Base-by-base conservation (phyloP, 1,284 basidiomycete species). In the Rhodotorula sp. region DNA sequence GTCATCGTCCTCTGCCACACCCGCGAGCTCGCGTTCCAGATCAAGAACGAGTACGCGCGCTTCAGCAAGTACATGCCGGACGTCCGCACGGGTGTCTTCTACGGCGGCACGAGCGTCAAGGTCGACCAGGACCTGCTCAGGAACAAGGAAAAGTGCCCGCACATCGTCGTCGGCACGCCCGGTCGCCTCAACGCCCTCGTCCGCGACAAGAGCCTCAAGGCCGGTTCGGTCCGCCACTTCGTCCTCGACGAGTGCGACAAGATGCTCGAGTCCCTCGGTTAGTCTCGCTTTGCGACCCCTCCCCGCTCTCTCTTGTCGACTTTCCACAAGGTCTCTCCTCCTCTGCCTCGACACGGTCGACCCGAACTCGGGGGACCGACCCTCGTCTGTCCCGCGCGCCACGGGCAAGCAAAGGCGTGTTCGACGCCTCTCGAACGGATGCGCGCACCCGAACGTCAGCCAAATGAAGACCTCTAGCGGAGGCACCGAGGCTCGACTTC, bases 51-150 rank as follows among this genome's bases (percentile, higher is more conserved):
- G 84, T 99, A 99, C 84, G 88, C 90, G 62, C 92, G 96, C 65
- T 99, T 99, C 84, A 92, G 92, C 76, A 98, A 99, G 85, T 99
- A 98, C 85, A 98, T 99, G 94, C 94, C 96, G 64, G 92, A 96
- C 76, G 93, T 99, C 76, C 91, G 95, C 74, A 94, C 98, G 78
- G 88, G 88, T 80, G 97, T 97, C 74, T 96, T 99, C 83, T 99
- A 94, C 82, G 96, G 96, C 75, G 96, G 96, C 75, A 97, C 92
- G 56, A 90, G 93, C 68, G 92, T 98, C 75, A 87, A 89, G 75
- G 94, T 94, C 83, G 96, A 99, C 81, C 87, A 91, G 69, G 96
- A 98, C 80, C 85, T 90, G 72, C 88, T 99, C 76, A 92, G 93
- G 78, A 90, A 94, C 88, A 99, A 98, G 86, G 87, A 83, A 77